Conservation (phyloP, 192 early-diverging fungal genomes). For the Backusella australiensis region DNA sequence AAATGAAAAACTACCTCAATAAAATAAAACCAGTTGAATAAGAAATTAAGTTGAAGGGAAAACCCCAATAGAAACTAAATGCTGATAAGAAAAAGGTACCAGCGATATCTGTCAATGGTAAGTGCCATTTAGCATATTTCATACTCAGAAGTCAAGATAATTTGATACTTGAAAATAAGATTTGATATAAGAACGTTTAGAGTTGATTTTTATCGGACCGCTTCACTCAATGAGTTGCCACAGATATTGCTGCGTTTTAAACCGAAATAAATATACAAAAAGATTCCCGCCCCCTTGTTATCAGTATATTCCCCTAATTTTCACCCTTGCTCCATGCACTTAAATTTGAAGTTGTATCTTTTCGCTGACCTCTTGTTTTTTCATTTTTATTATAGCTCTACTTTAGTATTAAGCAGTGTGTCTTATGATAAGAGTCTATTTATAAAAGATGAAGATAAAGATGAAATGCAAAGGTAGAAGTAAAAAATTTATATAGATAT, state of each 20-base stretch:
- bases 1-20: neutral
- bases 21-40: neutral
- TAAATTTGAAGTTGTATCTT: neutral
- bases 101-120: neutral
- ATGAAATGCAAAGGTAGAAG: neutral
- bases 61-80: neutral
- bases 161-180: neutral
- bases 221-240: neutral
- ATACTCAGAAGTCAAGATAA: neutral
- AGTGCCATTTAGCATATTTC: neutral
- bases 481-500: neutral
- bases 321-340: neutral
- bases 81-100: neutral
- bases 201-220: neutral
- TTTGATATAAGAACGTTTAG: neutral
- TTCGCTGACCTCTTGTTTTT: neutral
- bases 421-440: neutral
- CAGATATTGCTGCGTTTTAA: neutral
- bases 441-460: neutral
- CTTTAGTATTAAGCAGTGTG: neutral
- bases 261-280: conserved; percentile 1
- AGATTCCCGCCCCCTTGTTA: neutral
- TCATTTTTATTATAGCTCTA: neutral
- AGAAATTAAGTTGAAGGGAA: neutral
- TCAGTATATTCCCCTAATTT: conserved; percentile 1